Evolutionary conservation across 495 filamentous ascomycete genomes (phyloP), one percentile per base, ranked within the genome.

Genomic region (Tricharina praecox): DNA sequence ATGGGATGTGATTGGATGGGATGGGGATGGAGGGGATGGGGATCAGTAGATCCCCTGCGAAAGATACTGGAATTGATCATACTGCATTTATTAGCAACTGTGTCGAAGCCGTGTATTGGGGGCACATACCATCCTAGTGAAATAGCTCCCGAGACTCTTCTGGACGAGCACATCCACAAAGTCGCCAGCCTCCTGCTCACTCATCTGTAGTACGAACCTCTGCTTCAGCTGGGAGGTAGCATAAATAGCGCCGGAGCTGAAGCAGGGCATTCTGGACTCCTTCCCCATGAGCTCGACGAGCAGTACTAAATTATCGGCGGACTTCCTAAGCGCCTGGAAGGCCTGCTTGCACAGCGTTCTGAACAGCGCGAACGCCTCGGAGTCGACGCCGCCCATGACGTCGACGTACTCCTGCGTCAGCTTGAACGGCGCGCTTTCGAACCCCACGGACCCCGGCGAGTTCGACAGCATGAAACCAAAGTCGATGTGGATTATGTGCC

Each of bases 401-500:
- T 85, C 80, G 32, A 85, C 72, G 58, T 84, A 85, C 52, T 85
- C 80, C 51, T 78, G 71, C 24, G 80, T 83, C 18, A 85, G 66
- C 63, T 85, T 85, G 64, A 85, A 85, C 9, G 80, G 81, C 21
- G 80, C 80, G 19, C 79, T 79, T 61, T 85, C 80, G 55, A 83
- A 84, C 37, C 81, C 79, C 48, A 85, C 78, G 23, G 71, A 73
- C 1, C 80, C 80, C 15, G 80, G 80, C 15, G 79, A 82, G 60
- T 85, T 85, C 4, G 76, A 80, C 37, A 85, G 68, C 80, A 85
- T 85, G 60, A 85, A 85, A 37, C 80, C 80, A 60, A 85, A 85
- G 62, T 85, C 80, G 49, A 85, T 85, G 57, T 85, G 80, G 49
- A 85, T 79, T 21, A 84, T 81, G 54, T 85, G 80, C 13, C 80